Conservation (phyloP, 345 rosid species). For the Salix caprea region DNA sequence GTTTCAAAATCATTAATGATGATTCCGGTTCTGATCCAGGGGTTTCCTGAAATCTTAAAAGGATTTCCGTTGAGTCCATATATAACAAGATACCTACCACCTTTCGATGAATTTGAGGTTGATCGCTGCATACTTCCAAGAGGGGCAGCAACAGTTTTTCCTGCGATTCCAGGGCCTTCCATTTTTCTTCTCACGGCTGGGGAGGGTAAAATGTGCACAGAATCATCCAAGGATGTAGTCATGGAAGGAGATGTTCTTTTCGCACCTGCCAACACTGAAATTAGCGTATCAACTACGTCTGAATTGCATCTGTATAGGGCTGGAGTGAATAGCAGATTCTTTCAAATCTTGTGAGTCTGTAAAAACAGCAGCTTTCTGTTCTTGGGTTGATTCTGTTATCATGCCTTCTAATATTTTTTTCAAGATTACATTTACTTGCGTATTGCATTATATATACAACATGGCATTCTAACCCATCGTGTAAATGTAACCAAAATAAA, state of each 20-base stretch:
- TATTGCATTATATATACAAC: not conserved
- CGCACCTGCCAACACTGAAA: slow-evolving; percentile 63
- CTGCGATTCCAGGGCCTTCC: slow-evolving; percentile 76
- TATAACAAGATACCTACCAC: slow-evolving; percentile 78
- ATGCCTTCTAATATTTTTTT: not conserved
- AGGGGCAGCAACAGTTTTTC: slow-evolving; percentile 61
- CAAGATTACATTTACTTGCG: not conserved
- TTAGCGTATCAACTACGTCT: slow-evolving; percentile 43
- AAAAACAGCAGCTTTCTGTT: slow-evolving; percentile 3
- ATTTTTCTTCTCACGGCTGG: slow-evolving; percentile 59
- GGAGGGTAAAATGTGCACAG: slow-evolving; percentile 50
- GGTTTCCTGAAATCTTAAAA: slow-evolving; percentile 75
- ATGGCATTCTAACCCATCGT: not conserved
- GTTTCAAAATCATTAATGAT: not conserved
- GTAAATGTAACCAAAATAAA: slow-evolving; percentile 6
- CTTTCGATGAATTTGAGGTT: slow-evolving; percentile 90
- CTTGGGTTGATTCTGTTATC: not conserved
- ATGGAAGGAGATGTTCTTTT: slow-evolving; percentile 73
- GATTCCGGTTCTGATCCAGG: slow-evolving; percentile 43
- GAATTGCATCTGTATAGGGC: slow-evolving; percentile 77
- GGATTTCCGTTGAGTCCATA: slow-evolving; percentile 63
- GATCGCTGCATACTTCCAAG: slow-evolving; percentile 67
- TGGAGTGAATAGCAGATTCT: slow-evolving; percentile 68
- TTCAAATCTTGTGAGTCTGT: slow-evolving; percentile 30
- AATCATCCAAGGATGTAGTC: slow-evolving; percentile 35